Evolutionary conservation across 768 basidiomycete species (phyloP).

Genomic region (Boletus speciosus): DNA sequence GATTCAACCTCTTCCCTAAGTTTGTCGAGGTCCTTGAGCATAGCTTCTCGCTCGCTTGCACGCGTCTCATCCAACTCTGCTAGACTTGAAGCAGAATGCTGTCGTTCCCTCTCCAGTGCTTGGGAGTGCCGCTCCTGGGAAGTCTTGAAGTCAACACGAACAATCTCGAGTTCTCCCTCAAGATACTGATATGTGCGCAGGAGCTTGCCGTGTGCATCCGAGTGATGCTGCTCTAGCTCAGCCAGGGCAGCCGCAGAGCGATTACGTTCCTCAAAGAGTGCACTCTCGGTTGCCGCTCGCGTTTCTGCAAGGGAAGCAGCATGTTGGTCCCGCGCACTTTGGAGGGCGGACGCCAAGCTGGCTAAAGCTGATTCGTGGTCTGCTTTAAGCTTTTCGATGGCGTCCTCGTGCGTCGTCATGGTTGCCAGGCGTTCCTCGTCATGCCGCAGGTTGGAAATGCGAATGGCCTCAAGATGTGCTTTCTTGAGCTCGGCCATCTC

Average conservation of each 20-base stretch:
- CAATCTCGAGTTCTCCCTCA: slow-evolving; percentile 53
- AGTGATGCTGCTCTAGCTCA: slow-evolving; percentile 49
- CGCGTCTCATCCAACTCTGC: slow-evolving; percentile 16
- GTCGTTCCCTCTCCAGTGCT: slow-evolving; percentile 27
- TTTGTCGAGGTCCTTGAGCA: slow-evolving; percentile 46
- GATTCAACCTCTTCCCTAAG: slow-evolving; percentile 52
- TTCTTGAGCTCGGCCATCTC: slow-evolving; percentile 49
- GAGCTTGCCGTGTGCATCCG: slow-evolving; percentile 44
- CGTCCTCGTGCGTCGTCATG: slow-evolving; percentile 41
- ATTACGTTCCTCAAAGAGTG: slow-evolving; percentile 46
- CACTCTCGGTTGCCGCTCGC: slow-evolving; percentile 30
- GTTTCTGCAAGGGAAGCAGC: slow-evolving; percentile 36
- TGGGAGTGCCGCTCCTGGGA: slow-evolving; percentile 15
- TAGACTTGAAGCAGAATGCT: slow-evolving; percentile 20
- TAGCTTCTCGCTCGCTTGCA: slow-evolving; percentile 22
- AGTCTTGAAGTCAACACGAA: slow-evolving; percentile 43
- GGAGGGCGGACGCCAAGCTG: slow-evolving; percentile 38
- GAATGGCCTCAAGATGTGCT: slow-evolving; percentile 43
- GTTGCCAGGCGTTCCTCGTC: slow-evolving; percentile 38
- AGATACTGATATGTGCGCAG: slow-evolving; percentile 36
- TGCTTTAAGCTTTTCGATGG: slow-evolving; percentile 36
- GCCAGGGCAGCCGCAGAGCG: slow-evolving; percentile 43
- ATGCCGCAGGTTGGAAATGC: slow-evolving; percentile 25
- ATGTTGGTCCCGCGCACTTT: slow-evolving; percentile 36
- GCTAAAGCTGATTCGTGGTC: slow-evolving; percentile 49